A percentile compares a stretch with the other conserved stretches of the same genome.
Evolutionary conservation across 73 alveolate genomes (phyloP).

Genomic region (Tetrahymena malaccensis): DNA sequence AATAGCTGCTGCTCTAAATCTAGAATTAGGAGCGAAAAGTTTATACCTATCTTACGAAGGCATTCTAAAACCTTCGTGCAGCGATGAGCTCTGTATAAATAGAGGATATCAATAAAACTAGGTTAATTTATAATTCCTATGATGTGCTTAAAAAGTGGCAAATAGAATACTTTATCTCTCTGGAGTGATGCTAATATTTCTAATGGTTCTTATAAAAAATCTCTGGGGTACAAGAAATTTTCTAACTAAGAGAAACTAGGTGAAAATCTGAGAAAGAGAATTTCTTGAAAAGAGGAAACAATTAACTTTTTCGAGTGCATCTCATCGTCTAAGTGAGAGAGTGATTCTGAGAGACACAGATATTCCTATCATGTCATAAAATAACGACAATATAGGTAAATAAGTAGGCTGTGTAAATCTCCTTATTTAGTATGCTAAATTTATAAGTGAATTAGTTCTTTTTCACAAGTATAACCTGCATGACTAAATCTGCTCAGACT

Average conservation of each 20-base stretch:
- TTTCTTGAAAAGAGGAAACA: neutral
- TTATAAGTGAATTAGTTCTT: neutral
- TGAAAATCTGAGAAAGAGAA: neutral
- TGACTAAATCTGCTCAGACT: neutral
- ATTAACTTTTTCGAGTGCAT: neutral
- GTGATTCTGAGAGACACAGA: neutral
- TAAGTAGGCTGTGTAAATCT: neutral
- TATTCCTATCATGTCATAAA: neutral
- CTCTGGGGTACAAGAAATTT: neutral
- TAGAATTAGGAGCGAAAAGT: neutral
- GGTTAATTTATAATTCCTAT: neutral
- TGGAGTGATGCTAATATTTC: neutral
- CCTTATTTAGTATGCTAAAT: neutral
- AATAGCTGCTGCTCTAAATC: neutral
- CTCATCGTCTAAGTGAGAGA: neutral
- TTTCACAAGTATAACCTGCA: neutral
- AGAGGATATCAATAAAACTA: neutral
- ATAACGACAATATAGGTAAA: neutral
- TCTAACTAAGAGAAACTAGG: neutral
- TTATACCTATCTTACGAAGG: neutral
- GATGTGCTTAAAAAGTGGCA: neutral
- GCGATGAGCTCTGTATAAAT: neutral
- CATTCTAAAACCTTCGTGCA: neutral
- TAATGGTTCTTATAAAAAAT: neutral
- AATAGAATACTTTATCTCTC: neutral